Base-by-base conservation (phyloP, 805 yeast genomes). In the Saturnispora quitensis region DNA sequence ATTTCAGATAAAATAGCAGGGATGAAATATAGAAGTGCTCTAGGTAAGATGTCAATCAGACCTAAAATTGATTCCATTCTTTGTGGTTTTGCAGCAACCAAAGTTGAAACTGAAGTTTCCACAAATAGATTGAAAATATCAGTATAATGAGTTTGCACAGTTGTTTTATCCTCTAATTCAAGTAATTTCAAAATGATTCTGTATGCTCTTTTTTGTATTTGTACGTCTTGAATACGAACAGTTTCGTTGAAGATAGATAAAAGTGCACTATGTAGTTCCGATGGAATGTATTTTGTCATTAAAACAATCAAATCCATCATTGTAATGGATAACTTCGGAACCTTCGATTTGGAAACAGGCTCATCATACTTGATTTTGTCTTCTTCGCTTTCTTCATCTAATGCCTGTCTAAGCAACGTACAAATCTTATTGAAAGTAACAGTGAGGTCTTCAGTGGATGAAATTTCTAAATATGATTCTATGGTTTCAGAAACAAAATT, bases 271-370 rank as follows among this genome's bases (percentile, higher is more conserved):
- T 87, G 86, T 4, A 85, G 78, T 2, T 82, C 64, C 31, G 68
- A 68, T 7, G 96, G 95, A 34, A 93, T 81, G 61, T 85, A 87
- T 60, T 86, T 86, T 27, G 91, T 78, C 87, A 95, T 85, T 28
- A 86, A 81, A 47, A 89, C 95, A 50, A 89, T 76, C 52, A 93
- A 74, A 65, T 93, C 99, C 84, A 91, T 77, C 87, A 95, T 82
- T 17, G 97, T 89, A 40, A 86, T 81, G 56, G 89, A 79, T 56
- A 83, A 69, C 48, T 78, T 75, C 24, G 84, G 78, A 18, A 72
- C 63, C 10, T 63, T 68, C 12, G 61, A 56, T 48, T 70, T 61
- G 38, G 61, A 57, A n/a, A 57, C 56, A 22, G 68, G 66, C 15
- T 61, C 68, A 38, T 61, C 67, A 28, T 60, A 65, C 57, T 73